Evolutionary conservation across 2,329 filamentous ascomycete species (phyloP), one percentile per base, ranked within the genome.

Genomic region (Arachnomyces sp.): DNA sequence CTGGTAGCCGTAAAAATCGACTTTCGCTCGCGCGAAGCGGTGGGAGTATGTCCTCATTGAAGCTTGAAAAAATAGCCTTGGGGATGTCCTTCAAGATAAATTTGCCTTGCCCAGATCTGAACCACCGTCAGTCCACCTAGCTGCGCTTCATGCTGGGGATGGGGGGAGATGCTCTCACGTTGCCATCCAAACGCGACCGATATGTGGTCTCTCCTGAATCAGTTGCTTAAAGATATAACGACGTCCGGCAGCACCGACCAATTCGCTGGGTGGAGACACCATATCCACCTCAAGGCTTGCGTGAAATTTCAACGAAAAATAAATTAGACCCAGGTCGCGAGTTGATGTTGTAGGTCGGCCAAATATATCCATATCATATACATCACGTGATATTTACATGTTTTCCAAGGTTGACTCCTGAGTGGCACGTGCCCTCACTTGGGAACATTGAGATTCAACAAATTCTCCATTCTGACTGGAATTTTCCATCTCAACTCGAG

Each of bases 1-100:
- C 49, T 20, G 63, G 50, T 6, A 60, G 54, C 31, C 64, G 56
- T 36, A 68, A 44, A 45, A 64, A 60, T 18, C 58, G 60, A 41
- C 55, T 60, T 59, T 58, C 34, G n/a, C n/a, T n/a, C n/a, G n/a
- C n/a, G 38, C 18, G 37, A 43, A 62, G 45, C 9, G 42, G 43
- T n/a, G 55, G 54, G 31, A 39, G 46, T 39, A 56, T 50, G 20
- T 47, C 44, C 34, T 47, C 40, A 16, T 44, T 43, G 17, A 48
- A 51, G 40, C 28, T 47, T 6, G 50, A 42, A 34, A 51, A 54
- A 35, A 55, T 49, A 52, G 52, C 12, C 42, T 43, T 38, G 25
- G 50, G 49, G 4, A 57, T 49, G 39, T 52, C 49, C 41, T 57
- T 54, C 32, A 56, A 40, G 14, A 57, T 25, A 34, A 48, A 55